phyloP scores from a whole-genome alignment of 139 green algal genomes.

The Eudorina sp. region DNA sequence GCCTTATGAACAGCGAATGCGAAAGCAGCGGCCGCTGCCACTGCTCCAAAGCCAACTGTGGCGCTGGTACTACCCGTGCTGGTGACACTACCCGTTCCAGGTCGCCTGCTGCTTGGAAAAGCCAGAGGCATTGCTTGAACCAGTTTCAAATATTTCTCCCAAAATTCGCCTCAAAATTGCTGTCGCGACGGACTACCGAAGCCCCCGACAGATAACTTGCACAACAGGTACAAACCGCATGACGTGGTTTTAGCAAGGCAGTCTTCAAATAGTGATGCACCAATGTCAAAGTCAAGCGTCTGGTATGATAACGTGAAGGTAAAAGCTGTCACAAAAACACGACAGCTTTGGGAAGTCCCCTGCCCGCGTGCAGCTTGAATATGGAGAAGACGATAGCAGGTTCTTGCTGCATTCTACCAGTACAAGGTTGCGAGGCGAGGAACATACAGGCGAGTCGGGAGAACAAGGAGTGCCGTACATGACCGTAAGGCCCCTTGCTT shows the following conservation, averaged over 20 bases:
- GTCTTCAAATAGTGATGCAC: background rate
- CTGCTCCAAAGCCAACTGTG: conserved; percentile 13
- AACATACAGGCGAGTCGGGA: too few relatives aligned
- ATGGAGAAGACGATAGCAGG: too few relatives aligned
- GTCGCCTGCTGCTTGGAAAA: background rate
- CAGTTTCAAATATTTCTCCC: background rate
- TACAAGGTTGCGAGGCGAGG: too few relatives aligned
- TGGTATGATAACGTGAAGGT: background rate
- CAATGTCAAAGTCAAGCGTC: background rate
- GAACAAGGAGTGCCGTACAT: too few relatives aligned
- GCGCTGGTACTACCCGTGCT: background rate
- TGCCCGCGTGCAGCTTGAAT: too few relatives aligned
- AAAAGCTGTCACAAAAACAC: background rate
- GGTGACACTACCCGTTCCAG: background rate
- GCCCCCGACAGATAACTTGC: background rate
- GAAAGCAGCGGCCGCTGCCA: conserved; percentile 42
- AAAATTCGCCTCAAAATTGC: background rate
- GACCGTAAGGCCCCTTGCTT: too few relatives aligned
- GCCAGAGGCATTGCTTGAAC: background rate
- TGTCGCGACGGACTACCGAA: background rate
- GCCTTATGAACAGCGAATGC: conserved; percentile 39
- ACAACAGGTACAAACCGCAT: background rate
- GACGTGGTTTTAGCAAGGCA: background rate
- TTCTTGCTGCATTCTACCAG: too few relatives aligned
- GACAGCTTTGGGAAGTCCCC: background rate